Evolutionary conservation across 306 rosid genomes (phyloP).

Genomic region (Rosa persica): DNA sequence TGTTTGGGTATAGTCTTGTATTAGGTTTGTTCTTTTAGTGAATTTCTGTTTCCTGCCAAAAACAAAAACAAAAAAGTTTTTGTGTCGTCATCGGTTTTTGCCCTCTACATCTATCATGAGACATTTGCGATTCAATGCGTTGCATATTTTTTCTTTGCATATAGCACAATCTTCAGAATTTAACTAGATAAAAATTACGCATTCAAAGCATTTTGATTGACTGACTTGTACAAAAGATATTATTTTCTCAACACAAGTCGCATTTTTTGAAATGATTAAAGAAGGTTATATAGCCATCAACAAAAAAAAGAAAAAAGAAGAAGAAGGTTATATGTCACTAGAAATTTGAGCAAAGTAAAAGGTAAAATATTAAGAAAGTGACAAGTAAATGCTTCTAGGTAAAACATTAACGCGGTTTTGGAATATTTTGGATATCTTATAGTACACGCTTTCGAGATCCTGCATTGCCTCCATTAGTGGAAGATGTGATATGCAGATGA

Average conservation of each 20-base stretch:
- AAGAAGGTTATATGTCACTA: neutral
- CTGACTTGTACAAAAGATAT: neutral
- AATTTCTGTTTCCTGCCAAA: too few relatives aligned
- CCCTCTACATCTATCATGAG: too few relatives aligned
- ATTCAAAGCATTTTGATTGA: neutral
- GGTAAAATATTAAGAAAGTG: neutral
- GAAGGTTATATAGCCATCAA: too few relatives aligned
- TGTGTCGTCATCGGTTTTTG: too few relatives aligned
- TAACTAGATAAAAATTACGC: too few relatives aligned
- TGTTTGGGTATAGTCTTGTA: too few relatives aligned
- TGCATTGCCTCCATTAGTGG: neutral
- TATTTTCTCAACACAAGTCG: neutral
- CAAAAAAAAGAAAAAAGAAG: too few relatives aligned
- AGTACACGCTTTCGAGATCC: slow-evolving; percentile 24
- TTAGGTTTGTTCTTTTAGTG: too few relatives aligned
- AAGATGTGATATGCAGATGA: neutral
- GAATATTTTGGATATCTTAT: slow-evolving; percentile 22
- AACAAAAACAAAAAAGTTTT: too few relatives aligned
- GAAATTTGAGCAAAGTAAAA: neutral
- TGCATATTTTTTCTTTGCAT: too few relatives aligned
- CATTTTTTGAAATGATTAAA: too few relatives aligned
- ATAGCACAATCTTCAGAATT: neutral
- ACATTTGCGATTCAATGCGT: too few relatives aligned
- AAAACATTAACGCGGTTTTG: slow-evolving; percentile 24
- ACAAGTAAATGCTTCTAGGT: neutral